Evolutionary conservation across 2,329 filamentous ascomycete species (phyloP).

Genomic region (Aureobasidium namibiae): DNA sequence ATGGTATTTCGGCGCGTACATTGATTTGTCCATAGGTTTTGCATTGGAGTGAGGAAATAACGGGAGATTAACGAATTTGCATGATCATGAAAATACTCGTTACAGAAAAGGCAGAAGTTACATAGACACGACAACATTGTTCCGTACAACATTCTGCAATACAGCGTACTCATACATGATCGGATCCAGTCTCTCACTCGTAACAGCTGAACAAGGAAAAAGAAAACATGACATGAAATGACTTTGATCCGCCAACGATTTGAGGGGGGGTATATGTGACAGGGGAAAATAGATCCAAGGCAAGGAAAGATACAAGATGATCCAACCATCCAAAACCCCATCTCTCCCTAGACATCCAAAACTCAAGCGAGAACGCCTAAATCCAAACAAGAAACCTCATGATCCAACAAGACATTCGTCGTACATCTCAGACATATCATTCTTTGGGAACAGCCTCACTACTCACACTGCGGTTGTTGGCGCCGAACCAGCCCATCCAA

Average conservation of each 20-base stretch:
- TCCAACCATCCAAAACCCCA: neutral
- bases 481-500: constrained; percentile 41
- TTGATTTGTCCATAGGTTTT: neutral
- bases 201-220: neutral
- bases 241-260: neutral
- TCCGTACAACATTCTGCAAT: neutral
- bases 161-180: neutral
- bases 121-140: neutral
- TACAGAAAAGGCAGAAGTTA: neutral
- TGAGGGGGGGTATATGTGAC: constrained; percentile 2
- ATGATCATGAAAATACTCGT: neutral
- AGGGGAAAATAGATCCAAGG: neutral
- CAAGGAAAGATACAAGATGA: neutral
- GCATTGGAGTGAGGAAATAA: neutral
- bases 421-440: neutral
- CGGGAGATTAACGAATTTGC: neutral
- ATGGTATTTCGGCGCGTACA: neutral
- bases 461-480: neutral
- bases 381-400: neutral
- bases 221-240: neutral
- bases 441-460: constrained; percentile 5
- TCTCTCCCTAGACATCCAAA: neutral
- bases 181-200: neutral
- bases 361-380: neutral
- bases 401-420: no score